Evolutionary conservation across 176 grass and related monocot species (phyloP), one percentile per base, ranked within the genome.

Genomic region (Aegilops umbellulata): DNA sequence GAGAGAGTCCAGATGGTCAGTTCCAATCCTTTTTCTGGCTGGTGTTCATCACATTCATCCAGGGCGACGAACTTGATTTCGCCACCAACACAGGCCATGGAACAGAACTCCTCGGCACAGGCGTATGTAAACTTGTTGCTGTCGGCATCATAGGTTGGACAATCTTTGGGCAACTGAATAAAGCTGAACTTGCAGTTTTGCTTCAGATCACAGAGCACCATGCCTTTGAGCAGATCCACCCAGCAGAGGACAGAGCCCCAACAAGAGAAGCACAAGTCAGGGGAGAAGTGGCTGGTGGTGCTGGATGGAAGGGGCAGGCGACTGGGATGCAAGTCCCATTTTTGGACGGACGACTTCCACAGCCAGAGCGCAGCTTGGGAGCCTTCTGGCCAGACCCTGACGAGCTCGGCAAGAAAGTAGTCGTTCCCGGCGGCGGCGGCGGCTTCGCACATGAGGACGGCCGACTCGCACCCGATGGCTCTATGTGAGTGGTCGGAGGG

Each of bases 361-460:
- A 63, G 36, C 55, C 29, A 58, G 66, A 82, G 80, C 4, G 8
- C 31, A 16, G 66, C 80, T 24, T 71, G 14, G 24, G 0, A 20
- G 69, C 12, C 19, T 1, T 1, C 13, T 12, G 61, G 24, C 24
- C 11, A 27, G 61, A 26, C 6, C 24, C 6, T 6, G 38, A 41
- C 35, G 69, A 74, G 65, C 36, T 74, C 69, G 69, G 69, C 82
- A 3, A 74, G 69, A 69, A 84, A 14, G 10, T 83, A 76, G 7
- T 46, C 24, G 41, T 41, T 29, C 22, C 67, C 67, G 36, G 36
- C 36, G 36, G 36, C 36, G 13, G 34, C 67, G 36, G 36, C 36
- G 36, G 36, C 36, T 39, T 39, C 8, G 36, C 36, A 9, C 36
- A 39, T 9, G 36, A 66, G 72, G 6, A 51, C 72, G 20, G 60